Evolutionary conservation across 2,329 filamentous ascomycete genomes (phyloP), one percentile per base, ranked within the genome.

Genomic region (Hypoxylon sp.): DNA sequence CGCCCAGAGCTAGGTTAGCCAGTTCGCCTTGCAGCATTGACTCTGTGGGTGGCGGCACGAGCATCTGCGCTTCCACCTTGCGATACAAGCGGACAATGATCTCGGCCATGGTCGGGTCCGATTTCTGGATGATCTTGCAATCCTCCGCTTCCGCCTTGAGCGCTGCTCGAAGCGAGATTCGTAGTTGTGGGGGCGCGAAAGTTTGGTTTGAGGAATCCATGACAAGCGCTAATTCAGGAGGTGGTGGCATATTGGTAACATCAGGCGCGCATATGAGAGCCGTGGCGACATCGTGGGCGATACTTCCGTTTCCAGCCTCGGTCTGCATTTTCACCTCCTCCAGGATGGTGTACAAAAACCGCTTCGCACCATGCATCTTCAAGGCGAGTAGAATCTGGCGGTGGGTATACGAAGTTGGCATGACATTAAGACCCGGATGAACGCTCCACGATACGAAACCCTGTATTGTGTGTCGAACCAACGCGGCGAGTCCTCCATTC

Each of bases 241-340:
- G 75, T 4, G 79, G 79, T 4, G 76, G 76, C 63, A 83, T 78
- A 71, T 83, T 86, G 36, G 80, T 83, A 1, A 82, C 82, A 72
- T 90, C 85, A 0, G 91, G 90, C 0, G 91, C 88, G 74, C 91
- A 93, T 9, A 94, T 83, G 6, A 94, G 81, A 0, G 90, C 87
- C 2, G 87, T 87, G 2, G 87, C 91, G 9, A 94, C 84, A 72
- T 94, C 92, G 60, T 93, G 87, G 0, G 87, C 88, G 4, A 90
- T 81, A 60, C 86, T 84, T 1, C 86, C 87, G 69, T 86, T 88
- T 3, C 87, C 87, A 0, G 83, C 78, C 30, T 89, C 86, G 0
- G 86, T 87, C 68, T 91, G 88, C 17, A 86, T 79, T 71, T 87
- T 88, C 5, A 93, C 79, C 71, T 94, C 91, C 6, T 93, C 89